phyloP scores from a whole-genome alignment of 371 early-diverging fungal genomes.

The Rhizopus sp. region DNA sequence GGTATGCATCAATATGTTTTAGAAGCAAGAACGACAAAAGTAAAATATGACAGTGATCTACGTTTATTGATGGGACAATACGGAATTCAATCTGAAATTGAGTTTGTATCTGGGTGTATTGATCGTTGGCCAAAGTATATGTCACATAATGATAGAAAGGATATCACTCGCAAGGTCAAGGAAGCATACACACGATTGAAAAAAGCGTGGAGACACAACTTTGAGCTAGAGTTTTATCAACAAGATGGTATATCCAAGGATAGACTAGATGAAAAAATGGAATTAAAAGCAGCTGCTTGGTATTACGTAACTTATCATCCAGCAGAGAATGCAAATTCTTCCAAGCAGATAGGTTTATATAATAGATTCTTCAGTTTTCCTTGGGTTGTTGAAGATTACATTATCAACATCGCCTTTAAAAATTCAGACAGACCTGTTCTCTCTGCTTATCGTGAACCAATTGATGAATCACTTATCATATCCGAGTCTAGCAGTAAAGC shows the following conservation, averaged over 20 bases:
- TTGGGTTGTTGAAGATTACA: slow-evolving; percentile 57
- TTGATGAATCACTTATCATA: slow-evolving; percentile 3
- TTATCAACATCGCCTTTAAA: slow-evolving; percentile 46
- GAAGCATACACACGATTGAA: slow-evolving; percentile 36
- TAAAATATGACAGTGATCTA: slow-evolving; percentile 54
- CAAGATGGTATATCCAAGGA: neutral
- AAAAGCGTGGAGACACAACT: slow-evolving; percentile 35
- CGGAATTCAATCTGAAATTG: slow-evolving; percentile 52
- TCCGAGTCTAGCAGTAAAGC: neutral
- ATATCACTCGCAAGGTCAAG: slow-evolving; percentile 15
- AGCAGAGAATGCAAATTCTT: slow-evolving; percentile 18
- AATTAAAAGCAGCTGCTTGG: slow-evolving; percentile 70
- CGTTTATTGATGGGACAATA: slow-evolving; percentile 59
- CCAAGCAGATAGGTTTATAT: slow-evolving; percentile 10
- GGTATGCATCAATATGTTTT: slow-evolving; percentile 57
- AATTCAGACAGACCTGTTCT: slow-evolving; percentile 2
- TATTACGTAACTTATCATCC: slow-evolving; percentile 68
- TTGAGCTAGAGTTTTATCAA: slow-evolving; percentile 41
- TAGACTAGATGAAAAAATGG: neutral
- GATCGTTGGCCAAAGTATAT: slow-evolving; percentile 28
- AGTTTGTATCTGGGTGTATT: slow-evolving; percentile 40
- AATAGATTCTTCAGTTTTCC: slow-evolving; percentile 51
- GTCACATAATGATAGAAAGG: slow-evolving; percentile 5
- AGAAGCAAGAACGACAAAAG: slow-evolving; percentile 47
- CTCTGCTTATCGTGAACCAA: neutral